phyloP scores from a whole-genome alignment of 2,329 filamentous ascomycete genomes.

The Diaporthe velutina region DNA sequence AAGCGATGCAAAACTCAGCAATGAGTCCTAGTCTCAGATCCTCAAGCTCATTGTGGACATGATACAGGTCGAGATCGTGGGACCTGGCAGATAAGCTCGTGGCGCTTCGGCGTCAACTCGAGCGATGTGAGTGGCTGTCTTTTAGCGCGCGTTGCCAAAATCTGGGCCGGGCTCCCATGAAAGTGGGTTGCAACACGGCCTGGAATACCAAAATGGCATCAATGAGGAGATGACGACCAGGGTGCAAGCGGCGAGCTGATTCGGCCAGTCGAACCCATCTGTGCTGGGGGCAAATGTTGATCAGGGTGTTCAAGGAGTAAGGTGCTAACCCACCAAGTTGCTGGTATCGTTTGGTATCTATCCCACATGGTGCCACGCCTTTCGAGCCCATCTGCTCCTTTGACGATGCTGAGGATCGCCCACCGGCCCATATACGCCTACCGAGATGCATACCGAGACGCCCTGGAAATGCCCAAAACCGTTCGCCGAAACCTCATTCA shows the following conservation, averaged over 20 bases:
- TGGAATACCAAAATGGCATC: slow-evolving; percentile 11
- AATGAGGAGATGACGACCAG: slow-evolving; percentile 20
- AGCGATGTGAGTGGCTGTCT: slow-evolving; percentile 21
- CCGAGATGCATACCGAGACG: slow-evolving; percentile 35
- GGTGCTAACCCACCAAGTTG: slow-evolving; percentile 11
- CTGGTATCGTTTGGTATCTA: slow-evolving; percentile 33
- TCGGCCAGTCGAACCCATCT: background rate
- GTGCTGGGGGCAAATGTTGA: background rate
- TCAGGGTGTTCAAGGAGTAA: background rate
- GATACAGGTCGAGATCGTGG: background rate
- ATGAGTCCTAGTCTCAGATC: background rate
- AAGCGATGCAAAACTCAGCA: background rate
- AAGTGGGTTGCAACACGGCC: background rate
- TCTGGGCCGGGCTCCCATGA: slow-evolving; percentile 11
- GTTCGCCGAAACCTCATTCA: slow-evolving; percentile 4
- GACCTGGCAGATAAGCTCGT: background rate
- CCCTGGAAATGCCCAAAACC: slow-evolving; percentile 33
- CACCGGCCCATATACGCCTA: slow-evolving; percentile 23
- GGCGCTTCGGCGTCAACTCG: slow-evolving; percentile 33
- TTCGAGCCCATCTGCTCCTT: slow-evolving; percentile 1
- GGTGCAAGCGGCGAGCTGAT: slow-evolving; percentile 1
- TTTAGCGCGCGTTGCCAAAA: slow-evolving; percentile 7
- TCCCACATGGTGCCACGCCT: slow-evolving; percentile 12
- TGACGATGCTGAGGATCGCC: slow-evolving; percentile 7
- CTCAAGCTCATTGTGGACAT: background rate